A percentile compares a stretch with the other conserved stretches of the same genome.
These are phyloP conservation scores for Posidonia oceanica DNA, from an alignment of 116 monocot genomes.

Conservation along the genomic window DNA sequence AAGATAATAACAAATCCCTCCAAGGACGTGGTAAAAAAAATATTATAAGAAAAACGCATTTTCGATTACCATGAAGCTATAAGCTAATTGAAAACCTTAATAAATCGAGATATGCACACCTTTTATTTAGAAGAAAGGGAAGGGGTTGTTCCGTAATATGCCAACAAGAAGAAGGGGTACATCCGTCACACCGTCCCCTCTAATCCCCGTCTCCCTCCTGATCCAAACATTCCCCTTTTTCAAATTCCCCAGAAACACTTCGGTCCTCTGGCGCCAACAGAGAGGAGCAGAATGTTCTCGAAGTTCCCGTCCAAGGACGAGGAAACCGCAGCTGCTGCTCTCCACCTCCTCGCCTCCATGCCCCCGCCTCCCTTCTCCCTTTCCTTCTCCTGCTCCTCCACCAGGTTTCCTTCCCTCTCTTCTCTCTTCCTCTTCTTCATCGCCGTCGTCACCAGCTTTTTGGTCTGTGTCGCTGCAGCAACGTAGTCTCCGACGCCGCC, in stretches of 20 bases:
- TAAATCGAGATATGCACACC: too few species aligned
- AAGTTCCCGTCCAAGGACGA: background rate
- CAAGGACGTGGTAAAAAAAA: too few species aligned
- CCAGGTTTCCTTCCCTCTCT: background rate
- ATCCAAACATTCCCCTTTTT: background rate
- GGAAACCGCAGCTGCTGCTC: constrained; percentile 2
- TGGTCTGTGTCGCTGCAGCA: background rate
- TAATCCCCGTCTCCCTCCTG: background rate
- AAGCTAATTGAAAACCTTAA: too few species aligned
- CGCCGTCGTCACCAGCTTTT: background rate
- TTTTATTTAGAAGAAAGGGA: too few species aligned
- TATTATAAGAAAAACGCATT: too few species aligned
- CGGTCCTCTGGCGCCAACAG: background rate
- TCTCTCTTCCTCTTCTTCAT: background rate
- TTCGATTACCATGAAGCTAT: too few species aligned
- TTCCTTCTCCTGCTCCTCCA: background rate
- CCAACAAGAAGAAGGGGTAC: background rate
- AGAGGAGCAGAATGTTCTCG: background rate
- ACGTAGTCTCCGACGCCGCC: background rate
- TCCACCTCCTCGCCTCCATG: background rate
- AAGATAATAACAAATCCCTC: too few species aligned
- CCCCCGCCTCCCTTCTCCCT: background rate
- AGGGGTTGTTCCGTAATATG: background rate
- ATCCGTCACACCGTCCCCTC: background rate
- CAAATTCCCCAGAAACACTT: background rate